Evolutionary conservation across 805 yeast species (phyloP).

Genomic region (Pichia sporocuriosa): DNA sequence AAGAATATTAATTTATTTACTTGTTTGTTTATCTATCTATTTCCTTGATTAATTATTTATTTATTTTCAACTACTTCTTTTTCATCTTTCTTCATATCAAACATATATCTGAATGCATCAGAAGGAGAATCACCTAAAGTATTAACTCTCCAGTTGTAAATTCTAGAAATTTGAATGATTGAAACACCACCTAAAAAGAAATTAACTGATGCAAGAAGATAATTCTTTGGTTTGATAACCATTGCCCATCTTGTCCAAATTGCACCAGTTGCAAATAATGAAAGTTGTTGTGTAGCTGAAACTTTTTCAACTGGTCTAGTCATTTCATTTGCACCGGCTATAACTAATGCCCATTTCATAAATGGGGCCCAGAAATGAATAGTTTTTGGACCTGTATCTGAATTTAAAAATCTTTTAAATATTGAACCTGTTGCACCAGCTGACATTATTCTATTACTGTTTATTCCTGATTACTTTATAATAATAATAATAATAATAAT

Average conservation of each 20-base stretch:
- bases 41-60: not conserved
- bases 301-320: constrained; percentile 88
- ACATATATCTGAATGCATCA: constrained; percentile 53
- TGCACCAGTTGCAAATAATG: constrained; percentile 83
- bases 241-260: constrained; percentile 99
- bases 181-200: constrained; percentile 91
- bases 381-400: constrained; percentile 95
- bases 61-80: not conserved
- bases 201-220: constrained; percentile 84
- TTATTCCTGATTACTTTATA: not conserved
- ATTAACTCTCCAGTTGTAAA: constrained; percentile 53
- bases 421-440: constrained; percentile 3
- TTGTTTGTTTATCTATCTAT: too few species aligned
- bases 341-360: constrained; percentile 76
- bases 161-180: constrained; percentile 71
- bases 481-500: too few species aligned
- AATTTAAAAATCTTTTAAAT: constrained; percentile 65
- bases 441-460: not conserved
- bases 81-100: constrained; percentile 36
- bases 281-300: constrained; percentile 83
- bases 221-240: constrained; percentile 84
- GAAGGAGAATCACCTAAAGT: constrained; percentile 53
- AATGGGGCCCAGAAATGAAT: constrained; percentile 92
- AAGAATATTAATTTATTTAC: not conserved
- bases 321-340: constrained; percentile 86